A percentile compares a stretch with the other conserved stretches of the same genome.
These are phyloP conservation scores for Cubamyces sp. DNA, from an alignment of 768 basidiomycete species.

Conservation along the genomic window DNA sequence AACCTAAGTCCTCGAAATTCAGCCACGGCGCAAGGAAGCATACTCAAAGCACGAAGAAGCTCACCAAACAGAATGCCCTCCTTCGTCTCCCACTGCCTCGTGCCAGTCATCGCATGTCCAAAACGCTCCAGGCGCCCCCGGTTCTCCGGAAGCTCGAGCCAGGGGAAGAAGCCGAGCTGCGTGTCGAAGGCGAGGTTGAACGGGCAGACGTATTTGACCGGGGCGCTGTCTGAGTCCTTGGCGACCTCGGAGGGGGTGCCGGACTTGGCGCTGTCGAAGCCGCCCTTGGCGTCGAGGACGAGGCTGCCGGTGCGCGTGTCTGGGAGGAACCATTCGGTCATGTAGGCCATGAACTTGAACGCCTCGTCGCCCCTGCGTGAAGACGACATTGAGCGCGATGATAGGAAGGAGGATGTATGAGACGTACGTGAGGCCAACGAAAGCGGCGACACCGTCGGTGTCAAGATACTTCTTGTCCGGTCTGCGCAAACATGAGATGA, in stretches of 20 bases:
- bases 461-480: slow-evolving; percentile 68
- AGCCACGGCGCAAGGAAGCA: background rate
- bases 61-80: slow-evolving; percentile 39
- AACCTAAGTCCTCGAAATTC: slow-evolving; percentile 7
- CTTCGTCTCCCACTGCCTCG: slow-evolving; percentile 72
- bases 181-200: slow-evolving; percentile 74
- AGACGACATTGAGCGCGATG: background rate
- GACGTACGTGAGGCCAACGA: slow-evolving; percentile 68
- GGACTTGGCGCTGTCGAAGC: background rate
- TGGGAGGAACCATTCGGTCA: slow-evolving; percentile 57
- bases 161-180: slow-evolving; percentile 59
- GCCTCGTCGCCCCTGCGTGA: slow-evolving; percentile 64
- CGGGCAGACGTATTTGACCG: slow-evolving; percentile 42
- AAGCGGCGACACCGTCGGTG: slow-evolving; percentile 68
- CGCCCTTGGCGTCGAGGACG: slow-evolving; percentile 5
- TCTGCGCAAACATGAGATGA: slow-evolving; percentile 35
- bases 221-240: background rate
- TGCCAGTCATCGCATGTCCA: slow-evolving; percentile 76
- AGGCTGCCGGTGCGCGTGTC: slow-evolving; percentile 6
- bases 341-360: slow-evolving; percentile 72
- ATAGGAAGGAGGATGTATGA: background rate
- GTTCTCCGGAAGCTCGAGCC: slow-evolving; percentile 66
- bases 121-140: slow-evolving; percentile 60
- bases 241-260: background rate
- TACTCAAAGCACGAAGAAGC: background rate